These are phyloP conservation scores for Dovyalis caffra DNA, from an alignment of 345 rosid genomes.

Conservation along the genomic window DNA sequence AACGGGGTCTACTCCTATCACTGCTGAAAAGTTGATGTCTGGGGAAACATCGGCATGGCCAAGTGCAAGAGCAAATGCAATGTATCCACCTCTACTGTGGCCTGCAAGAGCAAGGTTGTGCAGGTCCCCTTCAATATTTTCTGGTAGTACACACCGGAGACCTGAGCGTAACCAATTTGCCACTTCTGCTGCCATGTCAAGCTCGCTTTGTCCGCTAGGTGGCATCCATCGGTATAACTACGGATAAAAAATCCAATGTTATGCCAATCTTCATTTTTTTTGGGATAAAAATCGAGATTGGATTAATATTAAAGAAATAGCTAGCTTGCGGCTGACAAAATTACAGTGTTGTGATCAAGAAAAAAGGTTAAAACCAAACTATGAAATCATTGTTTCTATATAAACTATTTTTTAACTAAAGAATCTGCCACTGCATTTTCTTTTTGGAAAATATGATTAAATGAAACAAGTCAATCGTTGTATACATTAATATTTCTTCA, in stretches of 20 bases:
- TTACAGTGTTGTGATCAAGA: no score
- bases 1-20: constrained; percentile 39
- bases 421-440: no score
- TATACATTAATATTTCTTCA: no score
- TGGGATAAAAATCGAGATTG: no score
- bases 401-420: no score
- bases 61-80: constrained; percentile 36
- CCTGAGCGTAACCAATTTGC: constrained; percentile 31
- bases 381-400: no score
- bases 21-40: constrained; percentile 9
- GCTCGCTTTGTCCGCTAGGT: constrained; percentile 25
- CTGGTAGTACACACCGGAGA: constrained; percentile 18
- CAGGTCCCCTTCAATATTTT: constrained; percentile 13
- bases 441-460: no score
- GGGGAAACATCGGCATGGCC: constrained; percentile 6
- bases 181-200: constrained; percentile 27
- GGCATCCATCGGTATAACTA: constrained; percentile 15
- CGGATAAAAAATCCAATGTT: background rate
- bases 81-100: constrained; percentile 46
- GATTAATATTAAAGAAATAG: no score
- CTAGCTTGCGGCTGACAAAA: no score
- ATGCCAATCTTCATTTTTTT: no score
- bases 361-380: no score
- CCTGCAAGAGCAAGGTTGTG: constrained; percentile 28
- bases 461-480: no score